Base-by-base conservation (phyloP, 1,139 yeast genomes). In the Suhomyces chickasaworum region DNA sequence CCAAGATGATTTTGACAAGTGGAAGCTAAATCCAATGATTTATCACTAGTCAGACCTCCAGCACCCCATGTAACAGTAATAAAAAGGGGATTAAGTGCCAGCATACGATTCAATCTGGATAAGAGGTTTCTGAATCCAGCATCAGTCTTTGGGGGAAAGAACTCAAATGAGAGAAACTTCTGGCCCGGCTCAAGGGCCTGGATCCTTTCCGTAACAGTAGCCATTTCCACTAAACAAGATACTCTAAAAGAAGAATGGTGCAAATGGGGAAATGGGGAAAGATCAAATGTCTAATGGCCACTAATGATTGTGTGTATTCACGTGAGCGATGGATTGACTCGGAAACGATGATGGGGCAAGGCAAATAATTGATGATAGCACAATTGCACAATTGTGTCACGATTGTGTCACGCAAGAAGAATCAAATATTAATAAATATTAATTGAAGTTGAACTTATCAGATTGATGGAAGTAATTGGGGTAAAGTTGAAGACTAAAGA, bases 51-150 rank as follows among this genome's bases (percentile, higher is more conserved):
- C 3, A 96, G 84, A 1, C 99, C 99, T 33, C 98, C 98, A 7
- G 99, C 98, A 23, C 99, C 99, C 98, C 99, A 93, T 0, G 99
- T 95, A 9, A 95, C 86, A 2, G 97, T 89, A 44, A 91, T 84
- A 64, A 93, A 95, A 20, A 86, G 69, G 3, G 98, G 98, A 46
- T 90, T 91, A 53, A 93, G 71, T 3, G 87, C 86, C 59, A 87
- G 81, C 95, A 93, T 86, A 61, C 99, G 84, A 59, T 82, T 82
- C 67, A 93, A 81, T 66, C 99, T 84, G 30, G 91, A 89, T 42
- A 88, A 72, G 52, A 93, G 71, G 66, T 95, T 93, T 52, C 87
- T 78, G 62, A 87, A 79, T 55, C 97, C 99, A 12, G 84, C 76
- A 61, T 85, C 88, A 0, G 99, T 93, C 65, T 93, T 90, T 18